These are phyloP conservation scores for Rhizopogon vulgaris DNA, from an alignment of 768 basidiomycete species.

Conservation along the genomic window DNA sequence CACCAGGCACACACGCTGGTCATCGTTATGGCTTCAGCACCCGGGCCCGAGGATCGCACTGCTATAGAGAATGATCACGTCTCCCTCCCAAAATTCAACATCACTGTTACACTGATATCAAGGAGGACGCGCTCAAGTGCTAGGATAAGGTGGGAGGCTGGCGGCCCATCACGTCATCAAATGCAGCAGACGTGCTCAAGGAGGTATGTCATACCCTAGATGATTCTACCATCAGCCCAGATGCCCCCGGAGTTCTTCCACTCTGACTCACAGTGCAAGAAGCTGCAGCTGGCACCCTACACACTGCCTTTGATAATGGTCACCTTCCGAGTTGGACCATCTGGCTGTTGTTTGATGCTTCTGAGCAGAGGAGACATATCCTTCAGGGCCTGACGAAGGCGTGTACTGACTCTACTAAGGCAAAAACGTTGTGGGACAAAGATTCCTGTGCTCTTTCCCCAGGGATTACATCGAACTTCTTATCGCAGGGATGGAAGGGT, in stretches of 20 bases:
- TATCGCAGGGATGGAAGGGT: constrained; percentile 4
- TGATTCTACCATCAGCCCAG: too few species aligned
- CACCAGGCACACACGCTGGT: background rate
- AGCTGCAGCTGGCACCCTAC: background rate
- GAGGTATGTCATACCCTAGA: background rate
- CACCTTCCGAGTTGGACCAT: constrained; percentile 2
- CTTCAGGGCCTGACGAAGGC: constrained; percentile 10
- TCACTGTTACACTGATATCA: background rate
- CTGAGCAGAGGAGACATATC: constrained; percentile 7
- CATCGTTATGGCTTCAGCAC: background rate
- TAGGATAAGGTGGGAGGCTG: constrained; percentile 14
- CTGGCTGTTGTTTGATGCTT: constrained; percentile 12
- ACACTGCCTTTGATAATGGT: background rate
- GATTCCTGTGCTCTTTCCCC: constrained; percentile 14
- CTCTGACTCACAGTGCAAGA: background rate
- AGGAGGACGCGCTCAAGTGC: constrained; percentile 5
- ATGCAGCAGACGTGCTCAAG: constrained; percentile 8
- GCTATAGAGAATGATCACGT: too few species aligned
- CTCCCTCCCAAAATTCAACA: background rate
- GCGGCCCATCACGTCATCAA: constrained; percentile 3
- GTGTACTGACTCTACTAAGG: background rate
- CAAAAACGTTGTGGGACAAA: background rate
- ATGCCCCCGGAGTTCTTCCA: too few species aligned
- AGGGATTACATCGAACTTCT: constrained; percentile 10
- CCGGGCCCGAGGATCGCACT: too few species aligned